Evolutionary conservation across 495 filamentous ascomycete species (phyloP).

Genomic region (Antarctomyces pellizariae): DNA sequence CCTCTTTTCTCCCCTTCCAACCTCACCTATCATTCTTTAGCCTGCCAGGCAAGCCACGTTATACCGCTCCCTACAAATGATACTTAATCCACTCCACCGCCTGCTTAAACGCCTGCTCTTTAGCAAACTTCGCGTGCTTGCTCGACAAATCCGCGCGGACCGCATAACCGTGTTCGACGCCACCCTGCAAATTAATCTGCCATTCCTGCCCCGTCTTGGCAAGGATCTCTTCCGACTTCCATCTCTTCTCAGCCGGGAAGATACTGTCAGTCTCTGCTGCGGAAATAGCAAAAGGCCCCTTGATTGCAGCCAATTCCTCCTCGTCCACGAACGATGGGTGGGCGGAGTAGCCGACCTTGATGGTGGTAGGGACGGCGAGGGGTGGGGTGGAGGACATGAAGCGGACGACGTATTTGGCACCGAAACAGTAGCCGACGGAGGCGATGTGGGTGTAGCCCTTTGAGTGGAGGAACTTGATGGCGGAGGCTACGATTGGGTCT

Average conservation of each 20-base stretch:
- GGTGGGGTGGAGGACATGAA: too few relatives aligned
- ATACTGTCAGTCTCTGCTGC: constrained; percentile 60
- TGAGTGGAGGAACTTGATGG: constrained; percentile 23
- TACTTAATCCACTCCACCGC: constrained; percentile 57
- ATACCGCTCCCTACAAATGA: too few relatives aligned
- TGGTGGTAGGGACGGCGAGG: constrained; percentile 15
- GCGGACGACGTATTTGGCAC: constrained; percentile 23
- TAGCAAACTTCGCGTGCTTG: constrained; percentile 43
- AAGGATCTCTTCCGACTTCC: constrained; percentile 27
- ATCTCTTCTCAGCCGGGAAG: constrained; percentile 53
- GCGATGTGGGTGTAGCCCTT: constrained; percentile 41
- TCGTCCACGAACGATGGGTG: constrained; percentile 57
- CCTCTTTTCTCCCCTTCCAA: too few relatives aligned
- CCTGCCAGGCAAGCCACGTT: too few relatives aligned
- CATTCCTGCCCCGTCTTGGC: constrained; percentile 39
- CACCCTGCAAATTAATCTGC: constrained; percentile 62
- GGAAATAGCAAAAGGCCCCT: constrained; percentile 49
- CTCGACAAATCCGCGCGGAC: constrained; percentile 41
- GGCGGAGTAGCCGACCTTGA: constrained; percentile 40
- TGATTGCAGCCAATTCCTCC: constrained; percentile 49
- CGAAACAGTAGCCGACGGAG: constrained; percentile 62
- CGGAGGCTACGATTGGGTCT: constrained; percentile 25
- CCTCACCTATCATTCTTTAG: too few relatives aligned
- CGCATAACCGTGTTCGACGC: constrained; percentile 61
- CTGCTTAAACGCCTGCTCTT: constrained; percentile 70